phyloP scores from a whole-genome alignment of 2,329 filamentous ascomycete genomes.

The Botrytis deweyae region DNA sequence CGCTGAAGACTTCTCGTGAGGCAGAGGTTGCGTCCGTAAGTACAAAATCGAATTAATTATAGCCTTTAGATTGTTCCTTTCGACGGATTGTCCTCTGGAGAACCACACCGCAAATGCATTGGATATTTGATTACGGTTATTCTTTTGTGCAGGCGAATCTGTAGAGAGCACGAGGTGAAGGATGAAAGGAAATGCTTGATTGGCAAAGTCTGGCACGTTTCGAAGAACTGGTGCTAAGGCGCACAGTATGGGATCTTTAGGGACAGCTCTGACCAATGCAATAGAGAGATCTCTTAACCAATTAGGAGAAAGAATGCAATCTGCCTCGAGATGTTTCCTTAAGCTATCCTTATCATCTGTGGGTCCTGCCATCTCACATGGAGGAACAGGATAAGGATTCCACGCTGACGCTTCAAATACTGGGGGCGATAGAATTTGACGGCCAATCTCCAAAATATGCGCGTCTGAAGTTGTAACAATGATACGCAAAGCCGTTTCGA shows the following conservation, averaged over 20 bases:
- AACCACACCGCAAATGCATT: conserved; percentile 65
- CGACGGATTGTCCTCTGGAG: conserved; percentile 44
- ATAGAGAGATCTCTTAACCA: conserved; percentile 66
- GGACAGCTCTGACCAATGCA: conserved; percentile 58
- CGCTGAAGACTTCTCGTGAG: conserved; percentile 73
- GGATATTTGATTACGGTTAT: conserved; percentile 63
- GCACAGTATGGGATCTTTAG: conserved; percentile 66
- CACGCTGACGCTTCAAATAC: conserved; percentile 57
- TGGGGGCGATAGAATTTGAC: conserved; percentile 51
- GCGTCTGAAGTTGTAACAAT: conserved; percentile 49
- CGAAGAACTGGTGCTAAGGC: conserved; percentile 66
- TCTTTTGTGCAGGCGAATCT: conserved; percentile 62
- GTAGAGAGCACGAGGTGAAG: conserved; percentile 76
- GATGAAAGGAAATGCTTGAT: conserved; percentile 76
- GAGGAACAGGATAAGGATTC: conserved; percentile 54
- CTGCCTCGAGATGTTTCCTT: conserved; percentile 18
- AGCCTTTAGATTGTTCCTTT: conserved; percentile 65
- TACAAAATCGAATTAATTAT: conserved; percentile 81
- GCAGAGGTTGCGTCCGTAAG: conserved; percentile 75
- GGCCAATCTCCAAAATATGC: conserved; percentile 50
- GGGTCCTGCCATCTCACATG: conserved; percentile 46
- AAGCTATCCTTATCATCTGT: conserved; percentile 19
- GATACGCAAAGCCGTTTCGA: conserved; percentile 58
- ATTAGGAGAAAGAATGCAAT: conserved; percentile 45
- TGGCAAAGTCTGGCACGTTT: conserved; percentile 67